These are phyloP conservation scores for Tanacetum coccineum DNA, from an alignment of 129 eudicot species.

Conservation along the genomic window DNA sequence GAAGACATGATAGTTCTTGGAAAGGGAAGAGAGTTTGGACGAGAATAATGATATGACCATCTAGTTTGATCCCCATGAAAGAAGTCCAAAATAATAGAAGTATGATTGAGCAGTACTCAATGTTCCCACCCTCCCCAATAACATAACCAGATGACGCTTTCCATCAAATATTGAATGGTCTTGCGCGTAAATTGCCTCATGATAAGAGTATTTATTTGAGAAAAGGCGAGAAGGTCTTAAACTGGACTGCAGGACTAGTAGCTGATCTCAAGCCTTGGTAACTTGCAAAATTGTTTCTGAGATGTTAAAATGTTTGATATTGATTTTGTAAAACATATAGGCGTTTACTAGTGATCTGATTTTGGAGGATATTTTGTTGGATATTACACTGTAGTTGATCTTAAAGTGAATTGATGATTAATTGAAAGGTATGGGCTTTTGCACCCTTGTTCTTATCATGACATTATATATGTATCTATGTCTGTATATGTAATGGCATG, in stretches of 20 bases:
- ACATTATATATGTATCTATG: background rate
- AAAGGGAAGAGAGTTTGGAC: background rate
- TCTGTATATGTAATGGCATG: too few relatives aligned
- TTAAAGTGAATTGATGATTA: constrained; percentile 12
- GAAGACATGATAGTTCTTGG: background rate
- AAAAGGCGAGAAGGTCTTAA: constrained; percentile 59
- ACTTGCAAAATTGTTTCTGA: constrained; percentile 4
- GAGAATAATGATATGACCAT: background rate
- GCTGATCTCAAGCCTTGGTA: constrained; percentile 96
- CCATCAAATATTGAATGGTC: constrained; percentile 93
- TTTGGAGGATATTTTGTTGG: constrained; percentile 16
- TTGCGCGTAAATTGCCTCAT: constrained; percentile 92
- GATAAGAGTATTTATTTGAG: constrained; percentile 56
- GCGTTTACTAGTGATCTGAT: constrained; percentile 12
- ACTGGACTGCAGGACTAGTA: constrained; percentile 92
- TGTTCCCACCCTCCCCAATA: too few relatives aligned
- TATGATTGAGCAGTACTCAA: too few relatives aligned
- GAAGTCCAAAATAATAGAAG: too few relatives aligned
- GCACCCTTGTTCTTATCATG: background rate
- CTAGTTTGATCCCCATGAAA: background rate
- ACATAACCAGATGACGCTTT: constrained; percentile 36
- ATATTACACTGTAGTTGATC: constrained; percentile 26
- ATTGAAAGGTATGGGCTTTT: constrained; percentile 6
- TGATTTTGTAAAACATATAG: constrained; percentile 15
- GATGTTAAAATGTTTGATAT: constrained; percentile 15